phyloP scores from a whole-genome alignment of 1,284 basidiomycete species.

The Apiotrichum laibachii region DNA sequence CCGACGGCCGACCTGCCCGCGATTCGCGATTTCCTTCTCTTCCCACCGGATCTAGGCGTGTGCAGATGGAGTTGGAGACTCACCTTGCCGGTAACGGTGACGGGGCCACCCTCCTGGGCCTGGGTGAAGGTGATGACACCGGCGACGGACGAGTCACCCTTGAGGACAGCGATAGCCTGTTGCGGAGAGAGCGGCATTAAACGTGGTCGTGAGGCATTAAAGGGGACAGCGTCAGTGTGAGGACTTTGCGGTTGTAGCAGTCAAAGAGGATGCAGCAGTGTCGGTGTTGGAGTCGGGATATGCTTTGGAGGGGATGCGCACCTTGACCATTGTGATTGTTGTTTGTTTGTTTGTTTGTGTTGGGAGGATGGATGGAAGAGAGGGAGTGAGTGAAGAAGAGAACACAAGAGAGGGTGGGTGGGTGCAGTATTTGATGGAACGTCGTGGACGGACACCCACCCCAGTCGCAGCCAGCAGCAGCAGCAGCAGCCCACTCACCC shows the following conservation, averaged over 20 bases:
- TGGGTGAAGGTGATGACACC: slow-evolving; percentile 69
- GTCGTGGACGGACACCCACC: too few relatives aligned
- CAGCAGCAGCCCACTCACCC: too few relatives aligned
- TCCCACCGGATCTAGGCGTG: neutral
- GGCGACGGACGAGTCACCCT: slow-evolving; percentile 60
- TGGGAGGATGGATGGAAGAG: neutral
- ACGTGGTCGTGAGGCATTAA: slow-evolving; percentile 6
- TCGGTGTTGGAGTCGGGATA: neutral
- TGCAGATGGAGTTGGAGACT: slow-evolving; percentile 16
- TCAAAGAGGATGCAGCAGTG: neutral
- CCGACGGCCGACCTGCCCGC: too few relatives aligned
- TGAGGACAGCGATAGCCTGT: slow-evolving; percentile 67
- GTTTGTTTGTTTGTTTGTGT: neutral
- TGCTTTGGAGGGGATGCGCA: slow-evolving; percentile 12
- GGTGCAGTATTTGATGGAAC: neutral
- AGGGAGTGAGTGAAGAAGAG: neutral
- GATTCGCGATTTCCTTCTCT: neutral
- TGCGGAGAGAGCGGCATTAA: neutral
- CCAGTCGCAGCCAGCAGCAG: too few relatives aligned
- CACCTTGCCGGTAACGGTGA: slow-evolving; percentile 61
- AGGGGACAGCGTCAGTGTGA: neutral
- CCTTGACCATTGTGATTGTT: slow-evolving; percentile 42
- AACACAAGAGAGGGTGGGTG: neutral
- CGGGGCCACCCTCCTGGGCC: slow-evolving; percentile 56
- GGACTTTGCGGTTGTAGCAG: neutral